phyloP scores from a whole-genome alignment of 2,329 filamentous ascomycete species.

The Claviceps sp. region DNA sequence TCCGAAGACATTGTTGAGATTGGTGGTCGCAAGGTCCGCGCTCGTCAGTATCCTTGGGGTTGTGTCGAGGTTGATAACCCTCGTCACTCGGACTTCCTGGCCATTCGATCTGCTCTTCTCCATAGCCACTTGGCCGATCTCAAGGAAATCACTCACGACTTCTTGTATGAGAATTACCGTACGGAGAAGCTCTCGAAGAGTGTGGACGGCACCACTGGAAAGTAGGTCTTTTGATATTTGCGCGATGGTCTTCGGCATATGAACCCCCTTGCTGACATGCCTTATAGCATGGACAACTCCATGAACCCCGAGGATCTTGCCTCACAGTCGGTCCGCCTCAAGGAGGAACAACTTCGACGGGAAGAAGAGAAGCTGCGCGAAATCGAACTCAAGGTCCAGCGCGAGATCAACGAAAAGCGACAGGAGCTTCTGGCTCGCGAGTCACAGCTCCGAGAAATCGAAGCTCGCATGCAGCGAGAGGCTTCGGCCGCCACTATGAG shows the following conservation, averaged over 20 bases:
- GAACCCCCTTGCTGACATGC: conserved; percentile 16
- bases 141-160: conserved; percentile 99
- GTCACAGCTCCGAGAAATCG: conserved; percentile 96
- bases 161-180: conserved; percentile 99
- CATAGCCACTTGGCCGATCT: conserved; percentile 97
- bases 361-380: conserved; percentile 99
- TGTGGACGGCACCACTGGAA: conserved; percentile 77
- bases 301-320: conserved; percentile 98
- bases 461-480: conserved; percentile 91
- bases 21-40: conserved; percentile 80
- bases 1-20: conserved; percentile 94
- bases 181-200: conserved; percentile 99
- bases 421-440: conserved; percentile 95
- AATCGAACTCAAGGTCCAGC: conserved; percentile 98
- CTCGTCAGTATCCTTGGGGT: conserved; percentile 97
- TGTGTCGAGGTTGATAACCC: conserved; percentile 98
- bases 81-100: conserved; percentile 95
- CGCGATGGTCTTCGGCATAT: background rate
- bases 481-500: conserved; percentile 31
- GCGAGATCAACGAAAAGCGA: conserved; percentile 99
- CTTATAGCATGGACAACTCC: conserved; percentile 49
- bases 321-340: conserved; percentile 92
- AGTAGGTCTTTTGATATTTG: conserved; percentile 47
- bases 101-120: conserved; percentile 87
- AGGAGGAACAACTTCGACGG: conserved; percentile 97